Evolutionary conservation across 768 basidiomycete species (phyloP), one percentile per base, ranked within the genome.

Genomic region (Naganishia onofrii): DNA sequence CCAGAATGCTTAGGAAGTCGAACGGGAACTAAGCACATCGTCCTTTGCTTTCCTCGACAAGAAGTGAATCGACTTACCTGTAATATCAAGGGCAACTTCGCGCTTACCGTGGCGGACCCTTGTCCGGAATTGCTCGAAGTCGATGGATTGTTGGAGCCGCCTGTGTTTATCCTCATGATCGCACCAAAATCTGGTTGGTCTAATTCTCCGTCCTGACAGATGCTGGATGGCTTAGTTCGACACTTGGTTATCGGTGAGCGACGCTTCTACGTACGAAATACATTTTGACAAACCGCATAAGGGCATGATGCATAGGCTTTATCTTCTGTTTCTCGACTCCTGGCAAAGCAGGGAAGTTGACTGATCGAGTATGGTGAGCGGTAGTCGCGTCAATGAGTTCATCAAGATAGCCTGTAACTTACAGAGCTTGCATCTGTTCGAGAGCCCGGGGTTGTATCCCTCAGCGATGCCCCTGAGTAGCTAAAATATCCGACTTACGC

Each of bases 41-140:
- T 3, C 46, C 13, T 4, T 17, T n/a, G 19, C 26, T 34, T n/a
- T n/a, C n/a, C n/a, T n/a, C n/a, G n/a, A 28, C 26, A 48, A 13
- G 34, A 36, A 26, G 13, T 66, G 26, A 23, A 2, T 28, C n/a
- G n/a, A 63, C 28, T 23, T 72, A 81, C 81, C 73, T 83, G 82
- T 60, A 95, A 82, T 52, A 95, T 88, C 34, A 96, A 76, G 10
- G 93, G 93, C 86, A 92, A 88, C 74, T 85, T 87, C 26, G 86
- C 80, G 0, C 90, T 88, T 31, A 83, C 77, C n/a, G 28, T 28
- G 26, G 53, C 28, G 21, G 36, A 29, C 15, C 17, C 21, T 29
- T 29, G 17, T 55, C 28, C 54, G 55, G 23, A 15, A 10, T 5
- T 26, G n/a, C 10, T 9, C 10, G 26, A 9, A 29, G 10, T 9